Evolutionary conservation across 371 early-diverging fungal genomes (phyloP).

Genomic region (Mucor plumbeus): DNA sequence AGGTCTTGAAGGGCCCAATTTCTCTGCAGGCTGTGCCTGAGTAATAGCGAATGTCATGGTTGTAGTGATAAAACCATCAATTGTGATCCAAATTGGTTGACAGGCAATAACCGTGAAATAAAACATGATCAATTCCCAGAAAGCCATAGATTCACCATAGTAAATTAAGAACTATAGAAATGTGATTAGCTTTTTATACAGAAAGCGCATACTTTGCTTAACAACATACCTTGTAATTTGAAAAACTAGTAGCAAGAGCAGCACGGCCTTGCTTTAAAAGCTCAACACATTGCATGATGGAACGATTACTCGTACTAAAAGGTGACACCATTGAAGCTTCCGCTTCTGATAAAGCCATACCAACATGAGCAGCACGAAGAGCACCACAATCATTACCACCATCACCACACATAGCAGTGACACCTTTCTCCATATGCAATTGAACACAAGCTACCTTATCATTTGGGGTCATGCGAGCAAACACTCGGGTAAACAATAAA

Average conservation of each 20-base stretch:
- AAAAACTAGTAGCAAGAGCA: slow-evolving; percentile 76
- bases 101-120: slow-evolving; percentile 65
- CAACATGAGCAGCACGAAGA: slow-evolving; percentile 88
- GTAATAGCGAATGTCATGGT: slow-evolving; percentile 71
- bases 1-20: slow-evolving; percentile 61
- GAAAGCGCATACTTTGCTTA: no score
- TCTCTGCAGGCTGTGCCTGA: slow-evolving; percentile 58
- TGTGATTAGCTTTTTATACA: no score
- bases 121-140: slow-evolving; percentile 69
- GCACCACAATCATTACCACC: slow-evolving; percentile 98
- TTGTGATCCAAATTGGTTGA: slow-evolving; percentile 73
- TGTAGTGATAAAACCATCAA: slow-evolving; percentile 70
- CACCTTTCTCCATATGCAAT: slow-evolving; percentile 73
- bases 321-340: slow-evolving; percentile 90
- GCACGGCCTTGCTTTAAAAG: slow-evolving; percentile 77
- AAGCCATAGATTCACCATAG: slow-evolving; percentile 59
- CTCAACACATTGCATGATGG: slow-evolving; percentile 70
- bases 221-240: slow-evolving; percentile 65
- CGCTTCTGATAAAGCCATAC: slow-evolving; percentile 86
- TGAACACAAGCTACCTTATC: slow-evolving; percentile 76
- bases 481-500: slow-evolving; percentile 65
- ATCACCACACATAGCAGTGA: slow-evolving; percentile 93
- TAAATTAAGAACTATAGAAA: slow-evolving; percentile 58
- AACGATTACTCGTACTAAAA: slow-evolving; percentile 74
- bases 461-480: slow-evolving; percentile 80